Evolutionary conservation across 73 alveolate species (phyloP).

Genomic region (Paramecium primaurelia): DNA sequence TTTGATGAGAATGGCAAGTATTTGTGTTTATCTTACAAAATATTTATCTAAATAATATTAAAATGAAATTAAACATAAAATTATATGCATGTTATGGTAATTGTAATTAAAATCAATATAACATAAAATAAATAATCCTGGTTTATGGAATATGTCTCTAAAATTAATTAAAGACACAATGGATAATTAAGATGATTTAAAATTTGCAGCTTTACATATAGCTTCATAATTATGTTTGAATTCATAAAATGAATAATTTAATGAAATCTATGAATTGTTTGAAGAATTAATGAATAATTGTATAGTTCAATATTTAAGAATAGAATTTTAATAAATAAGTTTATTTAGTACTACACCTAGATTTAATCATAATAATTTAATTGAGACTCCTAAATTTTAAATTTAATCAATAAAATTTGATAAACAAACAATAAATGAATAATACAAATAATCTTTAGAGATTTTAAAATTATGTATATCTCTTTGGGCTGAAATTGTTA

Average conservation of each 20-base stretch:
- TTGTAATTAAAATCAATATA: not conserved
- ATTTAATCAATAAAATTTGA: not conserved
- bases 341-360: not conserved
- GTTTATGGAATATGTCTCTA: not conserved
- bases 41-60: not conserved
- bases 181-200: not conserved
- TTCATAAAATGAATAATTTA: not conserved
- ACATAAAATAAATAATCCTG: not conserved
- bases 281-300: not conserved
- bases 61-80: not conserved
- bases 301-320: not conserved
- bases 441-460: not conserved
- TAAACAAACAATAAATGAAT: not conserved
- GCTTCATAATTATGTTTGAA: constrained; percentile 2
- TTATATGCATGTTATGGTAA: constrained; percentile 4
- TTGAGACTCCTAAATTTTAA: constrained; percentile 8
- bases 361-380: not conserved
- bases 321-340: not conserved
- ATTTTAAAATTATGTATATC: not conserved
- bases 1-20: constrained; percentile 23
- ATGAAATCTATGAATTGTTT: not conserved
- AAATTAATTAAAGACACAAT: not conserved
- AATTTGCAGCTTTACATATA: constrained; percentile 27
- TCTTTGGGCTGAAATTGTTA: not conserved
- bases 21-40: not conserved